Evolutionary conservation across 2,329 filamentous ascomycete species (phyloP), one percentile per base, ranked within the genome.

Genomic region (Laburnicola sp.): DNA sequence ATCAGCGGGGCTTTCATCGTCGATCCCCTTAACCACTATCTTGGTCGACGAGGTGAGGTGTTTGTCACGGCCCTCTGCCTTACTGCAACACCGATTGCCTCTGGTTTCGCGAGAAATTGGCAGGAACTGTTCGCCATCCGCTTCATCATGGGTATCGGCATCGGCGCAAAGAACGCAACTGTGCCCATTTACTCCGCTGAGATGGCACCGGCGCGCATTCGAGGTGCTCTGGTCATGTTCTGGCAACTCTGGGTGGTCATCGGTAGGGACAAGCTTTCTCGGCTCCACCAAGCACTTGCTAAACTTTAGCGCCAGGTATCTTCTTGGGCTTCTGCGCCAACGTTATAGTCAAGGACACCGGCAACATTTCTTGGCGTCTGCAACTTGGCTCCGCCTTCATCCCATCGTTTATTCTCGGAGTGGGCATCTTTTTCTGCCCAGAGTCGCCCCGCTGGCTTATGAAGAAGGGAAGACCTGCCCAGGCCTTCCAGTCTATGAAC

Each of bases 401-500:
- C 10, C 73, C 73, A 4, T 67, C 73, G 10, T 63, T 75, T 28
- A 49, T 72, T 11, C 68, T 75, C n/a, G 61, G 51, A 5, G 8
- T 54, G 26, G 66, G 72, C 25, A 65, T 75, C 38, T 71, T 58
- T 41, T 73, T 70, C 50, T 74, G 71, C 49, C 73, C 73, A 4
- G 73, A 70, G 53, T 73, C 70, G 11, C 73, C 73, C 39, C 65
- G 73, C 46, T 74, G 73, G 63, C 64, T 75, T 36, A 69, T 74
- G 57, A 72, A 70, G 59, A 67, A 74, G 41, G 66, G 66, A 10
- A 63, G 64, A 6, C 36, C 64, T 6, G 65, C 69, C 2, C 32
- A 75, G 48, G 81, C 76, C 2, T 84, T 78, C 65, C 45, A 61
- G 3, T 79, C 80, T 4, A 80, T 83, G 72, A 61, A 62, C 10